Conservation (phyloP, 2,329 filamentous ascomycete species). For the Fusarium continuum region DNA sequence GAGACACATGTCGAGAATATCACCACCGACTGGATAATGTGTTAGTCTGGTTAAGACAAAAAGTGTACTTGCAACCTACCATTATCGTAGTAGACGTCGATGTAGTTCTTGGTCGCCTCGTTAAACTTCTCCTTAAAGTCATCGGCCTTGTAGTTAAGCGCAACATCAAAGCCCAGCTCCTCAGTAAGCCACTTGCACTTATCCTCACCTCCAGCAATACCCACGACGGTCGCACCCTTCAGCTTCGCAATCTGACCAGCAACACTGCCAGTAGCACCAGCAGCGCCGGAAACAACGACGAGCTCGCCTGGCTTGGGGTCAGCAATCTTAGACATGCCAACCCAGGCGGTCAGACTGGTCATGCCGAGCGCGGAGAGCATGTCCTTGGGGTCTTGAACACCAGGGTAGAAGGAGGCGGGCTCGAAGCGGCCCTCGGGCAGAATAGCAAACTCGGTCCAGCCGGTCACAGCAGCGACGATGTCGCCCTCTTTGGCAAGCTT, state of each 20-base stretch:
- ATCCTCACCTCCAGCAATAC: conserved; percentile 71
- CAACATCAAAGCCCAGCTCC: conserved; percentile 72
- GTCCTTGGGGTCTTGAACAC: conserved; percentile 61
- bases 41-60: conserved; percentile 1
- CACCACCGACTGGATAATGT: conserved; percentile 64
- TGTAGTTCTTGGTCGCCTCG: conserved; percentile 65
- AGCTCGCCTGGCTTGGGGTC: conserved; percentile 74
- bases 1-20: conserved; percentile 74
- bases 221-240: conserved; percentile 69
- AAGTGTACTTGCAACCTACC: conserved; percentile 32
- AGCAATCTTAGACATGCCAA: conserved; percentile 75
- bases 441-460: conserved; percentile 75
- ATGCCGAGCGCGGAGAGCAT: conserved; percentile 70
- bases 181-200: conserved; percentile 73
- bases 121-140: conserved; percentile 69
- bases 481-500: conserved; percentile 64
- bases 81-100: conserved; percentile 79
- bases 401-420: conserved; percentile 52
- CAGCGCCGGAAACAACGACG: conserved; percentile 80
- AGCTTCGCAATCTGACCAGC: conserved; percentile 82
- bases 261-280: conserved; percentile 79
- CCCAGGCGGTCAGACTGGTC: conserved; percentile 80
- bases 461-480: conserved; percentile 63
- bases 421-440: conserved; percentile 61
- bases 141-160: conserved; percentile 73